Conservation (phyloP, 2,329 filamentous ascomycete species). For the Alternaria sp. region DNA sequence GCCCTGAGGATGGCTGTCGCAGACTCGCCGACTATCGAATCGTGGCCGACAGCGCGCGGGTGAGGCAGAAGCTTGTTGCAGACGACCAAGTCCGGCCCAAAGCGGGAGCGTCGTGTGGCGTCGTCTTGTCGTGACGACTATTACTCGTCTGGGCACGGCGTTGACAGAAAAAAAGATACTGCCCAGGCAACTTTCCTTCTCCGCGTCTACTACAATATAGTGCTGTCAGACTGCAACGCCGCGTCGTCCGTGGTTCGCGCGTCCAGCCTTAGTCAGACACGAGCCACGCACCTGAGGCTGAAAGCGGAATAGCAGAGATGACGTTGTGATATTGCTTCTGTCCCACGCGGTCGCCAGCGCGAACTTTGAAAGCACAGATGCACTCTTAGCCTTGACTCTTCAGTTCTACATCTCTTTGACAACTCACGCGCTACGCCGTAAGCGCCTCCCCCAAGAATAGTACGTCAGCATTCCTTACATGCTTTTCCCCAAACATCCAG, state of each 20-base stretch:
- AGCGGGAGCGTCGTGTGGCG: too few relatives aligned
- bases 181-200: constrained; percentile 3
- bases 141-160: too few relatives aligned
- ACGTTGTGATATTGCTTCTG: constrained; percentile 9
- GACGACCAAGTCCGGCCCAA: too few relatives aligned
- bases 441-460: constrained; percentile 23
- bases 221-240: not conserved
- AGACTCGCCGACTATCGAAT: constrained; percentile 37
- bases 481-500: not conserved
- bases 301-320: constrained; percentile 14
- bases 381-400: not conserved
- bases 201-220: constrained; percentile 12
- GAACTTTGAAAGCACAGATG: not conserved
- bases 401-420: not conserved
- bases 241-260: constrained; percentile 20
- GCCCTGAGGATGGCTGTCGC: constrained; percentile 36
- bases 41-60: constrained; percentile 19
- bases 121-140: too few relatives aligned
- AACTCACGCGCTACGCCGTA: not conserved
- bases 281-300: not conserved
- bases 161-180: too few relatives aligned
- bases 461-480: constrained; percentile 16
- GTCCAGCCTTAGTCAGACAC: constrained; percentile 2
- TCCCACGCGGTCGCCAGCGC: not conserved
- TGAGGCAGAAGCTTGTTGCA: constrained; percentile 22